Base-by-base conservation (phyloP, 345 rosid genomes). In the Noccaea caerulescens region DNA sequence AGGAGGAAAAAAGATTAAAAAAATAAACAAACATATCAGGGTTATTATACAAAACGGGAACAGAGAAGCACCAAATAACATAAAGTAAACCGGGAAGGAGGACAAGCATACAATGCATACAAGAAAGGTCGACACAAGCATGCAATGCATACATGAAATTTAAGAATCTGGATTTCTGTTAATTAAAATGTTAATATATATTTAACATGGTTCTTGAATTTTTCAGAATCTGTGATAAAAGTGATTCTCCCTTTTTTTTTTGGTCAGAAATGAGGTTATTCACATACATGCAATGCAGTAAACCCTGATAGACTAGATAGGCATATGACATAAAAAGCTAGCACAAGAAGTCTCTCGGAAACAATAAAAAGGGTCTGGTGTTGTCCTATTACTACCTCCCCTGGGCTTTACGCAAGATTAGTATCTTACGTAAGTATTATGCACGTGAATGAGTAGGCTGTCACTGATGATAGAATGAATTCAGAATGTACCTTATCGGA, bases 401-500 rank as follows among this genome's bases (percentile, higher is more conserved):
- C 11, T 23, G 13, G 55, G 25, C 39, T 41, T 43, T 45, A 36
- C 47, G 56, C 39, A 73, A 66, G 16, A 54, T 62, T 58, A 47
- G 27, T 38, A 49, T 66, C 52, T 20, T n/a, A 14, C 43, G 18
- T 10, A 70, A 10, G 44, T 39, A 49, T 34, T 13, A 37, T 45
- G 64, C 37, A 68, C 11, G 45, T 11, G 53, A 51, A 60, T 33
- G 44, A 50, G 12, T 34, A 43, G 32, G 25, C 23, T 75, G 56
- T 59, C 30, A 5, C 64, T 23, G 10, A 38, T 32, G n/a, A 45
- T 54, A 39, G 8, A 56, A 30, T 47, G 54, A 70, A 18, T 69
- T 58, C 8, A 56, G 61, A 67, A 61, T 41, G 38, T 84, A 94
- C 99, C 99, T 94, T 68, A 94, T 89, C 13, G 99, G 93, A 20